A percentile compares a stretch with the other conserved stretches of the same genome.
phyloP scores from a whole-genome alignment of 306 rosid species.

The Cyclanthera cordifolia region DNA sequence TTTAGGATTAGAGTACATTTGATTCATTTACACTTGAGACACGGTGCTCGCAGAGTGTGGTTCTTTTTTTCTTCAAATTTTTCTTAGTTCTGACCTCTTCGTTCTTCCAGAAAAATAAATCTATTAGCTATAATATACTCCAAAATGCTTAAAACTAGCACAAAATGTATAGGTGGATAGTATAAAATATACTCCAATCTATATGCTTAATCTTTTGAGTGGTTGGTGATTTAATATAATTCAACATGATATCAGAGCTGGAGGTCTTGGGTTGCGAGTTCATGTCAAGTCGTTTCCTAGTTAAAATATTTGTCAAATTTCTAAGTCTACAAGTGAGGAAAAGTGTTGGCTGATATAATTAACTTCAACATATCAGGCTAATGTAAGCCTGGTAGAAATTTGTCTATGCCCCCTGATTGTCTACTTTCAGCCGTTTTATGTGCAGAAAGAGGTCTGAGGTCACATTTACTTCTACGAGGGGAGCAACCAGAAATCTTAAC shows the following conservation, averaged over 20 bases:
- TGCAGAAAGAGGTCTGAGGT: constrained; percentile 65
- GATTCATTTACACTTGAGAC: not conserved
- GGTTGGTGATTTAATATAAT: too few species aligned
- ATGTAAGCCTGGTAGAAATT: constrained; percentile 14
- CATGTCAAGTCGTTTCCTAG: too few species aligned
- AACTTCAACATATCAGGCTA: too few species aligned
- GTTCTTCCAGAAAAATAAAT: not conserved
- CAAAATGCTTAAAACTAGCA: not conserved
- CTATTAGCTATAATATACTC: not conserved
- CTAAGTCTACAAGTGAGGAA: too few species aligned
- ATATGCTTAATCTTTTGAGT: too few species aligned
- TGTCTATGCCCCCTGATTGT: constrained; percentile 8
- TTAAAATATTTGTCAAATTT: too few species aligned
- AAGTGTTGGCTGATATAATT: too few species aligned
- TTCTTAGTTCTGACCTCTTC: not conserved
- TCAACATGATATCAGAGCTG: too few species aligned
- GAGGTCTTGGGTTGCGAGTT: too few species aligned
- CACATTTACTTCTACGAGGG: constrained; percentile 82
- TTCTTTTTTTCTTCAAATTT: too few species aligned
- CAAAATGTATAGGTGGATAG: not conserved
- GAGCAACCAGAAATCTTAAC: constrained; percentile 81
- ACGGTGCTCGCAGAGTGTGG: not conserved
- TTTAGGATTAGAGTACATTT: not conserved
- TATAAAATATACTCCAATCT: too few species aligned
- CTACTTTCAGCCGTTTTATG: constrained; percentile 61